These are phyloP conservation scores for Salvia rosmarinus DNA, from an alignment of 257 asterid species.

Conservation along the genomic window DNA sequence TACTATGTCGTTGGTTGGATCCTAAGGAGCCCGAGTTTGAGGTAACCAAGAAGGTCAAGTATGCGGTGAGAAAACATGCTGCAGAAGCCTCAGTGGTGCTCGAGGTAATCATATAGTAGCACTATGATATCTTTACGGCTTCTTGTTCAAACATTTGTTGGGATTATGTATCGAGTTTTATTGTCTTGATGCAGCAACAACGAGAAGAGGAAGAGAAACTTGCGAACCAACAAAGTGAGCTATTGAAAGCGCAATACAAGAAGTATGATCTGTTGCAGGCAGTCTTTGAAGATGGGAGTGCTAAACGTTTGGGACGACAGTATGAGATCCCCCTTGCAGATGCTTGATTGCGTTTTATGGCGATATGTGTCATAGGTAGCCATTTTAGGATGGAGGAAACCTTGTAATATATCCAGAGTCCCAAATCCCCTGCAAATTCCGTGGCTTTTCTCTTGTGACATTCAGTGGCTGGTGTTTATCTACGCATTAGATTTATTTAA, in stretches of 20 bases:
- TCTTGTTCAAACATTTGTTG: neutral
- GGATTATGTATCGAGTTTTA: neutral
- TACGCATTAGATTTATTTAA: no score
- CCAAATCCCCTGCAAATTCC: no score
- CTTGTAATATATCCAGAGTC: neutral
- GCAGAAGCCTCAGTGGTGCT: slow-evolving; percentile 63
- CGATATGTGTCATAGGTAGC: neutral
- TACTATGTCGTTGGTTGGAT: slow-evolving; percentile 64
- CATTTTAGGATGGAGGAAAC: neutral
- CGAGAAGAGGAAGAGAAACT: slow-evolving; percentile 56
- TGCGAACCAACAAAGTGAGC: slow-evolving; percentile 54
- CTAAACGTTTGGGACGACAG: slow-evolving; percentile 36
- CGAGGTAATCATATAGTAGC: slow-evolving; percentile 39
- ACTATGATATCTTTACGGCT: neutral
- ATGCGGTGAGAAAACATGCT: slow-evolving; percentile 48
- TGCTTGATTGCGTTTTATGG: slow-evolving; percentile 38
- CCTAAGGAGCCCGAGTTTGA: slow-evolving; percentile 59
- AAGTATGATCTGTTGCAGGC: slow-evolving; percentile 55
- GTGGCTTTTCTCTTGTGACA: neutral
- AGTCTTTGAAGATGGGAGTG: slow-evolving; percentile 51
- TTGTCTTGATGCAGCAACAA: slow-evolving; percentile 46
- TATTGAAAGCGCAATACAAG: slow-evolving; percentile 46
- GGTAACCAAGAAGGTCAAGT: slow-evolving; percentile 57
- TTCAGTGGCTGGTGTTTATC: no score
- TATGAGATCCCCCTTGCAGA: slow-evolving; percentile 46